Base-by-base conservation (phyloP, 1,139 yeast genomes). In the Kluyveromyces sp. region DNA sequence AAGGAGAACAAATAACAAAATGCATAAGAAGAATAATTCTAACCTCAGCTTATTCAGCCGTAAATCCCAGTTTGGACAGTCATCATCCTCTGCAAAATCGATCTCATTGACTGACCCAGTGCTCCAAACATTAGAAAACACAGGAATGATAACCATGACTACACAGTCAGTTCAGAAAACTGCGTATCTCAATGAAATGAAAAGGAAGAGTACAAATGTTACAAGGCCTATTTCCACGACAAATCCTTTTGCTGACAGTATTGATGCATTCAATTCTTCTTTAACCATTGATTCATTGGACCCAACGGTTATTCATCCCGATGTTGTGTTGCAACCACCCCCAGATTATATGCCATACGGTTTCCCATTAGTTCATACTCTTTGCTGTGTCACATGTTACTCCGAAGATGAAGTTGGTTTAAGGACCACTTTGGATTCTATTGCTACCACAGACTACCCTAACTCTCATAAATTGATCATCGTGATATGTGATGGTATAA, bases 371-470 rank as follows among this genome's bases (percentile, higher is more conserved):
- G 88, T 90, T 8, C 97, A 92, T 60, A 73, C 86, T 0, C 76
- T 92, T 60, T 78, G 81, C 57, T 74, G 90, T 56, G 95, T 92
- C 21, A 92, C 98, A 3, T 92, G 96, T 61, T 92, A 92, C 64
- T 89, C 97, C 2, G 98, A 92, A 69, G 95, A 89, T 60, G 85
- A 79, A 55, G 83, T 74, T 8, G 96, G 95, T 53, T 67, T 92
- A 52, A 76, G 97, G 58, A 81, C 90, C 1, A 88, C 97, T 0
- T 69, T 90, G 56, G 97, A 92, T 65, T 90, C 97, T 1, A 64
- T 92, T 50, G 88, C 96, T 21, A 87, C 96, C 1, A 88, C 97
- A 2, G 95, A 87, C 55, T 92, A 84, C 64, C 97, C 97, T 50
- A 89, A 88, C 66, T 86, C 97, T 4, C 97, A 92, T 66, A 92